Conservation (phyloP, 441 rosid genomes). For the Populus hybrid region DNA sequence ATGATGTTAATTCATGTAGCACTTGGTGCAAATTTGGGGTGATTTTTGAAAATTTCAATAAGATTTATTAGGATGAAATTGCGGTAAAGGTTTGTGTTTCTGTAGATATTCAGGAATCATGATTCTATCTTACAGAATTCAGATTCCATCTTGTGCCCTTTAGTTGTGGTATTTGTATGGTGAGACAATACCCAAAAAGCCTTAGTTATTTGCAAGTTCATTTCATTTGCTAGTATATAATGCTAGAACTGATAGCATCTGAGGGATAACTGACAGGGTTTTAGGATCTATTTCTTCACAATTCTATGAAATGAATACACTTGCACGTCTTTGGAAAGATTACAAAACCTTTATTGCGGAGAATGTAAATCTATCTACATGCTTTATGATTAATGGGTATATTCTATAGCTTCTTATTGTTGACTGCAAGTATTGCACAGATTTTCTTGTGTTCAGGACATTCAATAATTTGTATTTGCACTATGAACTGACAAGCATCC, state of each 20-base stretch:
- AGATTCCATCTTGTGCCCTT: too few species aligned
- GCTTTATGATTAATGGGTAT: background rate
- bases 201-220: background rate
- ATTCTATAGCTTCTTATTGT: background rate
- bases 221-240: background rate
- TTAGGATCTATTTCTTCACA: background rate
- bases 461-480: background rate
- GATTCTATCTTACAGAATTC: too few species aligned
- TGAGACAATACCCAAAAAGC: background rate
- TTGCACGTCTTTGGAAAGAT: too few species aligned
- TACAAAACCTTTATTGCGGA: too few species aligned
- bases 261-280: background rate
- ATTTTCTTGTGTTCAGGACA: background rate
- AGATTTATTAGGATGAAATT: background rate
- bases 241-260: background rate
- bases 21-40: background rate
- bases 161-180: too few species aligned
- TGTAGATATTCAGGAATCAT: too few species aligned
- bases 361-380: background rate
- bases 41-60: background rate
- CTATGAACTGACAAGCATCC: background rate
- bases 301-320: background rate
- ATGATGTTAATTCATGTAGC: background rate
- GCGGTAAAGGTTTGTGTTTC: too few species aligned
- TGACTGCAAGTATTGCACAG: background rate